Base-by-base conservation (phyloP, 352 stramenopile species). In the Pythium phragmiticola region DNA sequence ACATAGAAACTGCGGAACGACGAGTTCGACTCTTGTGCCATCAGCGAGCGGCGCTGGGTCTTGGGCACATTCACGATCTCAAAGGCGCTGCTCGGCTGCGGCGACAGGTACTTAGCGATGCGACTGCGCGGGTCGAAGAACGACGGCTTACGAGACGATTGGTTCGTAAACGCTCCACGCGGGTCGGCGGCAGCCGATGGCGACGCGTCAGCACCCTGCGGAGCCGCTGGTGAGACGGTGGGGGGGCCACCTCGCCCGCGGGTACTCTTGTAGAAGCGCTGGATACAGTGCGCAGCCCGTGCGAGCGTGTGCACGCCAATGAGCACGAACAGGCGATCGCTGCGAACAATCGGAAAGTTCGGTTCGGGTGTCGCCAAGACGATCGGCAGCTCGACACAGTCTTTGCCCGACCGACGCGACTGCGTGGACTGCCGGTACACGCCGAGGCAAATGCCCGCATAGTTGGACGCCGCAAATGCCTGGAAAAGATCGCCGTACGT, bases 361-460 rank as follows among this genome's bases (percentile, higher is more conserved):
- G 71, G 69, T 48, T 81, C 77, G 7, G 84, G 87, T 0, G 82
- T 88, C 30, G 84, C 87, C 57, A 95, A 83, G 16, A 93, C 83
- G 26, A 93, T 90, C 4, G 82, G 87, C 13, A 95, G 56, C 52
- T 90, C 71, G 1, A 88, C 74, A 0, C 58, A 64, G n/a, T 59
- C 19, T 33, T 75, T 57, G 14, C 69, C 75, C 2, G 62, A 63
- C 17, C 71, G 69, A 50, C 82, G 66, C 16, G 61, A 63, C 69
- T 92, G 82, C 7, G 68, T 83, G 17, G 84, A 90, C 23, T 83
- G 65, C 2, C 87, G 77, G 45, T 95, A 95, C 23, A 95, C 67
- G 0, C 84, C 84, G 2, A 95, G 62, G 23, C 82, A 90, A 55
- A 89, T 84, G 2, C 84, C 84, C 5, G 82, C 75, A 53, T 80